phyloP scores from a whole-genome alignment of 257 asterid species.

The Orobanche coerulescens region DNA sequence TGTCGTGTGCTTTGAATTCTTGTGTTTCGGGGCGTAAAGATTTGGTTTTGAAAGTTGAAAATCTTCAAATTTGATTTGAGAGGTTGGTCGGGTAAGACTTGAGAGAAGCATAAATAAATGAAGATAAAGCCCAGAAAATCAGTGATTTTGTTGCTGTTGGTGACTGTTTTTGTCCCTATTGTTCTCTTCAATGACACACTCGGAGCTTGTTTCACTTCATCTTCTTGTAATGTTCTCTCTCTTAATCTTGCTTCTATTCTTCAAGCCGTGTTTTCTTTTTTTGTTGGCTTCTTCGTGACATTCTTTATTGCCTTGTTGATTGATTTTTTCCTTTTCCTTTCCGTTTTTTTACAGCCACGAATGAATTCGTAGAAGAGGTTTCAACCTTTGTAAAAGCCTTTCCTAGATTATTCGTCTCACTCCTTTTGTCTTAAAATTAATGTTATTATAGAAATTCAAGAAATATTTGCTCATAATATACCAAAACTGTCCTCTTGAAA shows the following conservation, averaged over 20 bases:
- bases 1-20: constrained; percentile 1
- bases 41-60: constrained; percentile 26
- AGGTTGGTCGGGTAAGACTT: neutral
- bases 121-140: constrained; percentile 53
- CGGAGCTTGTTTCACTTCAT: constrained; percentile 46
- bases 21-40: constrained; percentile 19
- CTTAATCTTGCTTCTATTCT: neutral
- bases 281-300: neutral
- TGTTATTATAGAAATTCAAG: no score
- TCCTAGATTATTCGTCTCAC: neutral
- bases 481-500: no score
- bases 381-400: constrained; percentile 64
- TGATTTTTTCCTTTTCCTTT: constrained; percentile 19
- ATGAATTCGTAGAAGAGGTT: constrained; percentile 61
- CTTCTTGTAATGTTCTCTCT: constrained; percentile 50
- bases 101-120: constrained; percentile 13
- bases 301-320: constrained; percentile 14
- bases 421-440: no score
- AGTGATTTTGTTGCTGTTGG: constrained; percentile 51
- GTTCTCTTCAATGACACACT: constrained; percentile 69
- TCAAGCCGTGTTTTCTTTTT: neutral
- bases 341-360: constrained; percentile 45
- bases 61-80: constrained; percentile 7
- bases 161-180: constrained; percentile 76
- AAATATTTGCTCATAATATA: no score